Evolutionary conservation across 78 protist genomes (phyloP).

Genomic region (Creolimax fragrantissima): DNA sequence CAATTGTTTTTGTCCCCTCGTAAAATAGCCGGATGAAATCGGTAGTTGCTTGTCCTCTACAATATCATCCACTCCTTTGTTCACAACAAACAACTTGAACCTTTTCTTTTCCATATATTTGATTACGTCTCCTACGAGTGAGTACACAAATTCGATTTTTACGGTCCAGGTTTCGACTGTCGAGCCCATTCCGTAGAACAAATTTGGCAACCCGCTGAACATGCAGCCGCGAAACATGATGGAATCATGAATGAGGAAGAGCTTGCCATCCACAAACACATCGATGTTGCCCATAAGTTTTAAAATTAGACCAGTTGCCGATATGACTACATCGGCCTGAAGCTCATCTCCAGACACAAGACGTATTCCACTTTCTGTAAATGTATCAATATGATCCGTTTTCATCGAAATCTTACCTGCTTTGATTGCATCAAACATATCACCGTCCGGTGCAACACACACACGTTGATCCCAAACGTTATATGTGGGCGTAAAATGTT

Average conservation of each 20-base stretch:
- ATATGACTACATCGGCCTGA: neutral
- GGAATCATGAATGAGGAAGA: neutral
- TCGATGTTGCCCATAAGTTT: neutral
- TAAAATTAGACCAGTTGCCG: neutral
- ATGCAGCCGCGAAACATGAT: neutral
- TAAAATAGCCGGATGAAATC: neutral
- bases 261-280: neutral
- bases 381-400: neutral
- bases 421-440: neutral
- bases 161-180: neutral
- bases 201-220: neutral
- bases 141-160: neutral
- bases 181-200: neutral
- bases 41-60: neutral
- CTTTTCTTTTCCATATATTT: neutral
- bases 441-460: conserved; percentile 11
- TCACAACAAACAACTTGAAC: neutral
- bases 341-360: neutral
- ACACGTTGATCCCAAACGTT: conserved; percentile 7
- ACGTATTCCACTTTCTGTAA: neutral
- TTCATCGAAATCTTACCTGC: neutral
- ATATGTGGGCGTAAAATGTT: neutral
- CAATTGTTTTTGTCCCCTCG: neutral
- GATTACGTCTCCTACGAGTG: neutral
- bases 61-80: neutral